phyloP scores from a whole-genome alignment of 192 early-diverging fungal genomes.

The Cetraspora pellucida region DNA sequence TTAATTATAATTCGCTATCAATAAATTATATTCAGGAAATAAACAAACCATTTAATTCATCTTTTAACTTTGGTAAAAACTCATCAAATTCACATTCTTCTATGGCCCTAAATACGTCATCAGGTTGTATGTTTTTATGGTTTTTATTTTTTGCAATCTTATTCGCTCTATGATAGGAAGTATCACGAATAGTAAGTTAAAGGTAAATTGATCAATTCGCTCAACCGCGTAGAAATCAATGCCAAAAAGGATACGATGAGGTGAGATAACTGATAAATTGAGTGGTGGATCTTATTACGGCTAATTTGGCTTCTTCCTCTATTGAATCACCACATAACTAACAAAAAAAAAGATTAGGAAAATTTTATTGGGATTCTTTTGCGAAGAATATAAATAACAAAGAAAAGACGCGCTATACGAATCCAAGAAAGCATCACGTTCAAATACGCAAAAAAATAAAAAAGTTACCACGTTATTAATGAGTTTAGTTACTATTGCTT shows the following conservation, averaged over 20 bases:
- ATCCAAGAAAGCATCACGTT: background rate
- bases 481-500: conserved; percentile 10
- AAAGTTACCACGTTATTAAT: conserved; percentile 1
- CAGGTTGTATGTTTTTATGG: conserved; percentile 16
- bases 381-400: background rate
- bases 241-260: background rate
- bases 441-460: background rate
- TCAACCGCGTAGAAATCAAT: background rate
- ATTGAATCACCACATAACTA: conserved; percentile 7
- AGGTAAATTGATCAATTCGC: background rate
- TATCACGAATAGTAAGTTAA: background rate
- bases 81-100: conserved; percentile 2
- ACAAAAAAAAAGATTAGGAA: background rate
- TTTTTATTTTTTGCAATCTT: conserved; percentile 5
- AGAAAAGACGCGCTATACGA: background rate
- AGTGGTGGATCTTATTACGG: conserved; percentile 19
- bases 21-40: too few species aligned
- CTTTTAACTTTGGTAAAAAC: conserved; percentile 16
- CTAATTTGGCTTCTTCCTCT: conserved; percentile 9
- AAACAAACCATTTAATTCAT: conserved; percentile 5
- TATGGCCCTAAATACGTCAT: conserved; percentile 3
- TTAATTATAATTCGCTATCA: too few species aligned
- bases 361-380: background rate
- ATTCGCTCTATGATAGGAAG: background rate
- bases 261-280: conserved; percentile 11